Base-by-base conservation (phyloP, 352 stramenopile genomes). In the Peronosclerospora sorghi region DNA sequence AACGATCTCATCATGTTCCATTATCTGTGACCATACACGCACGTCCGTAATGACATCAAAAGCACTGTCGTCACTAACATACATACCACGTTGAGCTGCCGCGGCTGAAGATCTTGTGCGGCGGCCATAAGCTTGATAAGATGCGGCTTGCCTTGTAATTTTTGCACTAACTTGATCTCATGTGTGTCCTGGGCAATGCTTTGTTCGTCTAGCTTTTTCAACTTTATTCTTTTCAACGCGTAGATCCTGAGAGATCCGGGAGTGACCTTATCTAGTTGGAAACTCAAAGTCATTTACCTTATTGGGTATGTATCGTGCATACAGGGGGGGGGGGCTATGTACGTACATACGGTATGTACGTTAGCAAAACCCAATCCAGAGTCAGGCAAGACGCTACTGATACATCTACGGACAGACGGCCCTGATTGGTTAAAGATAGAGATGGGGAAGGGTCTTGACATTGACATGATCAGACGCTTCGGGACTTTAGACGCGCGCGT, bases 151-250 rank as follows among this genome's bases (percentile, higher is more conserved):
- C 91, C 94, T 53, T 94, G 82, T 10, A 99, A 64, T 6, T 68
- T 59, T 68, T 94, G 68, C 18, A 99, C 62, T 8, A 99, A 57
- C 15, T 92, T 72, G 48, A 99, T 98, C 66, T 99, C 96, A 51
- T 98, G 98, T 15, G 90, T 88, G 55, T 97, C 98, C 45, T 94
- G 91, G 41, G 93, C 87, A 32, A 98, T 86, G 15, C 76, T 87
- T 41, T 78, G 71, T 18, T 73, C 71, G 32, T 97, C 94, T 40
- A 96, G 65, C 13, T 83, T 81, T 54, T 94, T 86, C 19, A 98
- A 68, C 49, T 97, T 97, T 30, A 99, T 96, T 51, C 95, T 95
- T 62, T 99, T 99, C 12, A 99, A 74, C n/a, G 96, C 96, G 26
- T 98, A 91, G 19, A 98, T 95, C 28, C 94, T 83, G 35, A 91